phyloP scores from a whole-genome alignment of 2,329 filamentous ascomycete genomes.

The Fusarium annulatum region DNA sequence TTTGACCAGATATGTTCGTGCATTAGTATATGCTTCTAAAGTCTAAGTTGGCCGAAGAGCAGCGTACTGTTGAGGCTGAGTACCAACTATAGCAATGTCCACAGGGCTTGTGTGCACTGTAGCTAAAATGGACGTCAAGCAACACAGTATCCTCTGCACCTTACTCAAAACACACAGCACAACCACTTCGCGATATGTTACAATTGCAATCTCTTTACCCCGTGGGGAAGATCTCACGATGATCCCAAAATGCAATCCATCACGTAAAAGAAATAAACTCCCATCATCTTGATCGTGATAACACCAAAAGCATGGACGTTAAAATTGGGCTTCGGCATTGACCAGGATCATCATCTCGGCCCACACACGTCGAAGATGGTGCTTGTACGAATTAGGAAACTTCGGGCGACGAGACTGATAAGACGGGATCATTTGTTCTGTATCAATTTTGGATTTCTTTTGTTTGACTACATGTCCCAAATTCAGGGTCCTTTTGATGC shows the following conservation, averaged over 20 bases:
- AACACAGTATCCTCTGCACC: neutral
- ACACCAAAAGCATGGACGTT: conserved; percentile 4
- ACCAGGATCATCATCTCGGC: neutral
- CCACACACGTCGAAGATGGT: conserved; percentile 8
- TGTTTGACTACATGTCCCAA: neutral
- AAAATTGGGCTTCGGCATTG: conserved; percentile 13
- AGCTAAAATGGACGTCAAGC: neutral
- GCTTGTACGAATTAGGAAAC: conserved; percentile 23
- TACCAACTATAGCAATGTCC: neutral
- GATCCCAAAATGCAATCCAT: conserved; percentile 14
- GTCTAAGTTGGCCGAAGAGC: neutral
- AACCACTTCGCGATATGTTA: neutral
- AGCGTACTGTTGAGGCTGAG: neutral
- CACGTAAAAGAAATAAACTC: conserved; percentile 20
- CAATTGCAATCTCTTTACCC: conserved; percentile 29
- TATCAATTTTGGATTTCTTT: conserved; percentile 10
- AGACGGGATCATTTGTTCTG: neutral
- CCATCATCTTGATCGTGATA: neutral
- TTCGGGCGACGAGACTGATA: conserved; percentile 19
- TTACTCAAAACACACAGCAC: neutral
- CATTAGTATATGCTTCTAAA: neutral
- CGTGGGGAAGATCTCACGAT: conserved; percentile 32
- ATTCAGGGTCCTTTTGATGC: conserved; percentile 1
- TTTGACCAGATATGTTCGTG: neutral
- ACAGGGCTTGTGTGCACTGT: neutral